Conservation (phyloP, 148 eudicot genomes). For the Silene latifolia region DNA sequence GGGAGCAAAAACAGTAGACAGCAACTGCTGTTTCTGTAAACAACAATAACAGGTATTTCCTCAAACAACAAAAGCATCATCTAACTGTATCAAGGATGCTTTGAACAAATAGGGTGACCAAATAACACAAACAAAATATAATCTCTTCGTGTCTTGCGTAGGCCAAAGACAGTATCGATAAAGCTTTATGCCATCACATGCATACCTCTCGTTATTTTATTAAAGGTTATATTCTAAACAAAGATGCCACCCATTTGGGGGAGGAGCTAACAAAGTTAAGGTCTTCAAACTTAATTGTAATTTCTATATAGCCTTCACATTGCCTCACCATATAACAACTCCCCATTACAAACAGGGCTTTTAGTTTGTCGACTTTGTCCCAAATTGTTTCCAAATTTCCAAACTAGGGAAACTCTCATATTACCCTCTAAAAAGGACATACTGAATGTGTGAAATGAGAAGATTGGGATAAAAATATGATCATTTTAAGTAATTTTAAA, state of each 20-base stretch:
- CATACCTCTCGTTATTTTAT: not conserved
- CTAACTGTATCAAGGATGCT: conserved; percentile 1
- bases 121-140: not conserved
- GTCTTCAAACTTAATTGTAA: too few relatives aligned
- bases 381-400: not conserved
- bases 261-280: too few relatives aligned
- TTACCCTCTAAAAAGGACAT: not conserved
- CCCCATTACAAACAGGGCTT: not conserved
- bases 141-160: not conserved
- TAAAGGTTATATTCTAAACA: not conserved
- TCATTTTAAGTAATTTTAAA: too few relatives aligned
- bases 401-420: not conserved
- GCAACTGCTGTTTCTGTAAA: not conserved
- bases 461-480: not conserved
- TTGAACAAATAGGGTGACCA: not conserved
- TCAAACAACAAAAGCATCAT: not conserved
- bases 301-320: too few relatives aligned
- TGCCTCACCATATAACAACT: not conserved
- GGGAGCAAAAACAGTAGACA: not conserved
- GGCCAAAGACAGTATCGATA: not conserved
- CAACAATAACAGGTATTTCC: not conserved
- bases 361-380: not conserved
- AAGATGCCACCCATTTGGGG: not conserved
- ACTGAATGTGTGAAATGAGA: not conserved
- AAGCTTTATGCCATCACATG: not conserved